phyloP scores from a whole-genome alignment of 768 basidiomycete genomes.

The Ramaria sp. region DNA sequence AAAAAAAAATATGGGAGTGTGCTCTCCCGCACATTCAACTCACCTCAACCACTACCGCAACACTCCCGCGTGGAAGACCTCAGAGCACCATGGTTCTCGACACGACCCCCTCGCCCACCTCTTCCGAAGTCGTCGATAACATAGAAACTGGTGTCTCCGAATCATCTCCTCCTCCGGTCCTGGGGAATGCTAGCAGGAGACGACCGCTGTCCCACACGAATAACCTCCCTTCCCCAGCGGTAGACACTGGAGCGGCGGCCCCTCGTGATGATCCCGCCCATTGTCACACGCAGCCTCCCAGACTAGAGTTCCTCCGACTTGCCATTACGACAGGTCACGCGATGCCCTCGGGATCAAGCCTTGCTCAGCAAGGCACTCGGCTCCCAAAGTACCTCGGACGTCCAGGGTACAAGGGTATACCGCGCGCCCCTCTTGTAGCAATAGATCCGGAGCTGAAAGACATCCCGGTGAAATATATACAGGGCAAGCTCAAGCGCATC shows the following conservation, averaged over 20 bases:
- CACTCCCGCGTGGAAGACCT: neutral
- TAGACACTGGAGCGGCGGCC: neutral
- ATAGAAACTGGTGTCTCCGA: constrained; percentile 1
- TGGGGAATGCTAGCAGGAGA: neutral
- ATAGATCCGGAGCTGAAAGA: no score
- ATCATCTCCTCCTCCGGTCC: neutral
- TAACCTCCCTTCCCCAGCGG: neutral
- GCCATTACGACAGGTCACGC: no score
- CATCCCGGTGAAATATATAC: no score
- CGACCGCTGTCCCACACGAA: neutral
- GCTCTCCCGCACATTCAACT: neutral
- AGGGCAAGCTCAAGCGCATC: no score
- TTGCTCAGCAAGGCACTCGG: no score
- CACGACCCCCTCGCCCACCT: neutral
- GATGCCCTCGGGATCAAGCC: no score
- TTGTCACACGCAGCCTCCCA: constrained; percentile 1
- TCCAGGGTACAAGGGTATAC: no score
- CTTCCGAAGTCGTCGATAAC: neutral
- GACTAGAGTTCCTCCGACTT: no score
- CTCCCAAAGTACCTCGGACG: no score
- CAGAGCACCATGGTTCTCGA: neutral
- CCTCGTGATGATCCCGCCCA: no score
- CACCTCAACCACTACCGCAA: neutral
- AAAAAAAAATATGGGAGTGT: no score
- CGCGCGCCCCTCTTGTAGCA: no score